A percentile compares a stretch with the other conserved stretches of the same genome.
phyloP scores from a whole-genome alignment of 805 yeast genomes.

The Cyberlindnera galapagoensis region DNA sequence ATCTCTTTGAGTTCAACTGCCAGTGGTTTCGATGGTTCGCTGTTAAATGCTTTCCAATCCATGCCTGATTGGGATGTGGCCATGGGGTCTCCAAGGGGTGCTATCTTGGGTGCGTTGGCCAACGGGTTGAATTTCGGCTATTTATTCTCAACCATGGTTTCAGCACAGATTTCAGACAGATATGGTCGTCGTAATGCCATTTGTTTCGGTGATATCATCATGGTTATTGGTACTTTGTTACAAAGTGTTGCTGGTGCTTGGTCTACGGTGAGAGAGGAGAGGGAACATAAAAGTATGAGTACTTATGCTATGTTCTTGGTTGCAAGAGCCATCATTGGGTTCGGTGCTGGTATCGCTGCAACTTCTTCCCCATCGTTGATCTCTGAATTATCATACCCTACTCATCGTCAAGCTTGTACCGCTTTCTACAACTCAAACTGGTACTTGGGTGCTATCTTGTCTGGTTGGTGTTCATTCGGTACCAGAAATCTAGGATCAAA shows the following conservation, averaged over 20 bases:
- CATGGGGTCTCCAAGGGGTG: slow-evolving; percentile 34
- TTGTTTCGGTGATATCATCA: slow-evolving; percentile 18
- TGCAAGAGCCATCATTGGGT: slow-evolving; percentile 41
- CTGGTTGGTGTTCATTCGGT: slow-evolving; percentile 48
- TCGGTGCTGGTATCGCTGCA: slow-evolving; percentile 37
- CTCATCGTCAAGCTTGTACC: slow-evolving; percentile 34
- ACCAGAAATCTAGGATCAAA: slow-evolving; percentile 25
- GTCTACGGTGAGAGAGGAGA: slow-evolving; percentile 6
- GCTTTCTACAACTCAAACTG: slow-evolving; percentile 45
- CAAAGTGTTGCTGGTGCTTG: slow-evolving; percentile 25
- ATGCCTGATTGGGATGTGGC: slow-evolving; percentile 34
- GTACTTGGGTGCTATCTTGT: slow-evolving; percentile 48
- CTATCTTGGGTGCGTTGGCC: slow-evolving; percentile 33
- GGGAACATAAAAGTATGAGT: slow-evolving; percentile 9
- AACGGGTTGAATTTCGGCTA: slow-evolving; percentile 39
- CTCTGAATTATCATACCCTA: slow-evolving; percentile 46
- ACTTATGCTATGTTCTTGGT: slow-evolving; percentile 19
- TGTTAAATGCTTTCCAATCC: slow-evolving; percentile 46
- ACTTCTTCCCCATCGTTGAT: slow-evolving; percentile 45
- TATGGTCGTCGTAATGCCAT: slow-evolving; percentile 34
- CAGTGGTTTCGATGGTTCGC: slow-evolving; percentile 42
- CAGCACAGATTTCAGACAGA: slow-evolving; percentile 28
- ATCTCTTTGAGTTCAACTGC: slow-evolving; percentile 41
- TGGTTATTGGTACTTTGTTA: slow-evolving; percentile 22
- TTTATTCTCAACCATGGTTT: slow-evolving; percentile 26